A percentile compares a stretch with the other conserved stretches of the same genome.
phyloP scores from a whole-genome alignment of 495 filamentous ascomycete species.

The Pyrenopolyporus hunteri region DNA sequence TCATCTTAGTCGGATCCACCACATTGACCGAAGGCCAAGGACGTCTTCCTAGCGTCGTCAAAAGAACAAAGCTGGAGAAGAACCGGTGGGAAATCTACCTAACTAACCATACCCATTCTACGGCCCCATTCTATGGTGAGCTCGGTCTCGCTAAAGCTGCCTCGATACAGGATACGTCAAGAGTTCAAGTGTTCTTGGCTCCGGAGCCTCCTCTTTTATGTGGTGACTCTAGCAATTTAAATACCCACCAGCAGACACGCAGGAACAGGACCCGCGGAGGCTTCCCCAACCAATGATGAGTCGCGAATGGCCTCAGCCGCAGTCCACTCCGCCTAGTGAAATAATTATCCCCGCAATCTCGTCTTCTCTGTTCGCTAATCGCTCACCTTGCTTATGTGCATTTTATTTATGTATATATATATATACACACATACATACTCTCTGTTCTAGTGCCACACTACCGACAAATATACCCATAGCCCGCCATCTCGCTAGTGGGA shows the following conservation, averaged over 20 bases:
- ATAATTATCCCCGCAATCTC: conserved; percentile 23
- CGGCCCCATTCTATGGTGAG: not conserved
- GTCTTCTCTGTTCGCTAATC: conserved; percentile 29
- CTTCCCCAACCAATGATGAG: conserved; percentile 20
- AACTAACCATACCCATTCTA: conserved; percentile 12
- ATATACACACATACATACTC: too few species aligned
- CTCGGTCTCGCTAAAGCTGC: conserved; percentile 7
- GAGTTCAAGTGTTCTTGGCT: not conserved
- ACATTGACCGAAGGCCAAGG: not conserved
- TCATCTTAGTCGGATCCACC: conserved; percentile 7
- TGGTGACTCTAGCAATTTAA: not conserved
- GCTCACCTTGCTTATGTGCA: not conserved
- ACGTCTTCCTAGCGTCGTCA: not conserved
- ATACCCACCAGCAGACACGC: conserved; percentile 11
- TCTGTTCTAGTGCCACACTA: too few species aligned
- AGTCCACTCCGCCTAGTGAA: conserved; percentile 9
- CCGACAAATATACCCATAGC: not conserved
- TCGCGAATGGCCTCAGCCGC: conserved; percentile 18
- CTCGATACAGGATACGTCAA: conserved; percentile 7
- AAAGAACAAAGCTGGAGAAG: conserved; percentile 13
- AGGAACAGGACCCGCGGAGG: conserved; percentile 21
- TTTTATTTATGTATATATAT: too few species aligned
- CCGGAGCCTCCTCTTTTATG: not conserved
- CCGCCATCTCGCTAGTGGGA: too few species aligned
- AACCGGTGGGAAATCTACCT: not conserved